These are phyloP conservation scores for Phlebiopsis gigantea DNA, from an alignment of 768 basidiomycete species.

Conservation along the genomic window DNA sequence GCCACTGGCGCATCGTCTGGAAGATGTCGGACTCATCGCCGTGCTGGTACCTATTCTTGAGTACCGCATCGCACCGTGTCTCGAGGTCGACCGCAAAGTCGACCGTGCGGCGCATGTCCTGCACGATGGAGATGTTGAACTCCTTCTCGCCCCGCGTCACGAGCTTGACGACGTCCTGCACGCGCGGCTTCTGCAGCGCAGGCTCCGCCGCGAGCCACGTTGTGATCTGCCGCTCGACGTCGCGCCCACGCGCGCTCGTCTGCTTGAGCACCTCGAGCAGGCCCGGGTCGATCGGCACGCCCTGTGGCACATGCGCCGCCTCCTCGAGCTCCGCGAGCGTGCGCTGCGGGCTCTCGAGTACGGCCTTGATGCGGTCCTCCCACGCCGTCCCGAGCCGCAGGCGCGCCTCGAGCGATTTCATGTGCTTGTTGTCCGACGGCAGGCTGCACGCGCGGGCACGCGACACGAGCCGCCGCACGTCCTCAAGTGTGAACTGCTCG, in stretches of 20 bases:
- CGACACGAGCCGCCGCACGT: conserved; percentile 66
- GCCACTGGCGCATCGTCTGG: conserved; percentile 69
- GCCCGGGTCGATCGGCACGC: conserved; percentile 64
- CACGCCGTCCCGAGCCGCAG: conserved; percentile 68
- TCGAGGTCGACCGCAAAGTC: conserved; percentile 79
- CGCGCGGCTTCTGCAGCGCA: conserved; percentile 51
- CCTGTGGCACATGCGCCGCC: conserved; percentile 58
- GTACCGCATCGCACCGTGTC: conserved; percentile 65
- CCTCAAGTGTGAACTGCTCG: conserved; percentile 61
- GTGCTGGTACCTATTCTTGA: conserved; percentile 56
- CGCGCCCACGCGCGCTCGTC: conserved; percentile 63
- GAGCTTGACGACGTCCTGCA: conserved; percentile 65
- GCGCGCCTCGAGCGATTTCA: conserved; percentile 59
- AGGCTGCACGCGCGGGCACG: conserved; percentile 70
- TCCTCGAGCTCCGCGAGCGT: conserved; percentile 74
- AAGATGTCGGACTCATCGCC: conserved; percentile 62
- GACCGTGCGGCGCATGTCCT: conserved; percentile 62
- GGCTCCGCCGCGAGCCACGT: conserved; percentile 60
- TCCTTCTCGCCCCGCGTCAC: conserved; percentile 72
- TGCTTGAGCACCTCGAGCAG: conserved; percentile 62
- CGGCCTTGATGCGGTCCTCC: conserved; percentile 63
- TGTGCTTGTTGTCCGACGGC: conserved; percentile 54
- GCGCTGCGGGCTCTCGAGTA: conserved; percentile 66
- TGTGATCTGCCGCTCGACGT: conserved; percentile 75
- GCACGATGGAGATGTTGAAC: conserved; percentile 62